Base-by-base conservation (phyloP, 176 grass and related monocot species). In the Elymus sibiricus region DNA sequence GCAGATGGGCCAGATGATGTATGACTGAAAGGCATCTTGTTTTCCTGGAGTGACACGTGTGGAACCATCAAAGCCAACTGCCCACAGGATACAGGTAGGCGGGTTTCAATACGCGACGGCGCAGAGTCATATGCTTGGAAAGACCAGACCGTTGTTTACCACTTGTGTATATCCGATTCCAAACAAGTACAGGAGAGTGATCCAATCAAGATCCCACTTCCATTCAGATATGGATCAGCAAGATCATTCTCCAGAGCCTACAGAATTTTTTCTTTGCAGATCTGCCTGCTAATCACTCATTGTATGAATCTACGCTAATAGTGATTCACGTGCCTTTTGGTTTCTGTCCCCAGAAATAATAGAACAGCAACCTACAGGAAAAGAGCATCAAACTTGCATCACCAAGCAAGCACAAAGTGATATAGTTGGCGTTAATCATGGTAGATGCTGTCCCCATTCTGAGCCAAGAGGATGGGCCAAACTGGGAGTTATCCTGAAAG, bases 111-210 rank as follows among this genome's bases (percentile, higher is more conserved):
- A 13, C 42, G 8, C 72, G 5, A 8, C 8, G 72, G 25, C 71
- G 0, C 72, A 0, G 7, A 26, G 22, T 5, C 76, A 67, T 70
- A 79, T 56, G 25, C 87, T 80, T 13, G 59, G 76, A 90, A 86
- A 90, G 84, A 22, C 66, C 25, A 90, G 34, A 66, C 37, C 53
- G 73, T 83, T 79, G 80, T 59, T 38, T 83, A 47, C 67, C 26
- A 4, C 35, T 84, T 83, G 77, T 74, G 88, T 86, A 72, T 71
- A 86, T 82, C 69, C 53, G 14, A 28, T 62, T 83, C 64, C 83
- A 83, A 7, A 43, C 40, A 53, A 35, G 40, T 35, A 39, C 31
- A 24, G 79, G 13, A 63, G 27, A 61, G 64, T 61, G 64, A 79
- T 42, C 43, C n/a, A 65, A 4, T 59, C 26, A 81, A 28, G n/a